Evolutionary conservation across 2,329 filamentous ascomycete genomes (phyloP).

Genomic region (Hymenoscyphus infarciens): DNA sequence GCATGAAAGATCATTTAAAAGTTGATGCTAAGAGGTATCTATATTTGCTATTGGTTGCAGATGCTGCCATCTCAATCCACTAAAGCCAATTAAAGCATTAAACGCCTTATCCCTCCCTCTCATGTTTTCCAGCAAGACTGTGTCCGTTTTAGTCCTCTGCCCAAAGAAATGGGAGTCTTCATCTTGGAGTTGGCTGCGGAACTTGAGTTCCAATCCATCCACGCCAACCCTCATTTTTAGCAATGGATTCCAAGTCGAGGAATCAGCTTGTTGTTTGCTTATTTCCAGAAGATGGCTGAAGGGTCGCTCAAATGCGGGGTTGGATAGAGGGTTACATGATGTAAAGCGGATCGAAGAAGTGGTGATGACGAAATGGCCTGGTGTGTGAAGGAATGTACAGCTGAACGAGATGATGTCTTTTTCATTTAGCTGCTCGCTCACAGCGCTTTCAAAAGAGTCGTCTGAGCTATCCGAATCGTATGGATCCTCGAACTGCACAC

Average conservation of each 20-base stretch:
- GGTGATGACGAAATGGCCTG: conserved; percentile 21
- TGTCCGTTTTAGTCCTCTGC: conserved; percentile 12
- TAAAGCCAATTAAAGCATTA: conserved; percentile 38
- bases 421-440: conserved; percentile 1
- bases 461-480: background rate
- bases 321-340: conserved; percentile 7
- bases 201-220: conserved; percentile 22
- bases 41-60: conserved; percentile 23
- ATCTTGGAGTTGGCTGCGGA: background rate
- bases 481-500: background rate
- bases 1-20: background rate
- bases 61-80: conserved; percentile 35
- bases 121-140: conserved; percentile 29
- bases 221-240: conserved; percentile 18
- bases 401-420: conserved; percentile 20
- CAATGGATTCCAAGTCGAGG: conserved; percentile 14
- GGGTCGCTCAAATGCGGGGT: conserved; percentile 14
- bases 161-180: conserved; percentile 1
- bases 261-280: conserved; percentile 18
- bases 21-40: background rate
- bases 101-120: conserved; percentile 37
- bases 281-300: conserved; percentile 22
- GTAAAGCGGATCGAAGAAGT: conserved; percentile 16
- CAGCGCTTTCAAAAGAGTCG: background rate
- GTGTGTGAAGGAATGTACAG: conserved; percentile 18